Evolutionary conservation across 108 stramenopile species (phyloP), one percentile per base, ranked within the genome.

Genomic region (Discostella pseudostelligera): DNA sequence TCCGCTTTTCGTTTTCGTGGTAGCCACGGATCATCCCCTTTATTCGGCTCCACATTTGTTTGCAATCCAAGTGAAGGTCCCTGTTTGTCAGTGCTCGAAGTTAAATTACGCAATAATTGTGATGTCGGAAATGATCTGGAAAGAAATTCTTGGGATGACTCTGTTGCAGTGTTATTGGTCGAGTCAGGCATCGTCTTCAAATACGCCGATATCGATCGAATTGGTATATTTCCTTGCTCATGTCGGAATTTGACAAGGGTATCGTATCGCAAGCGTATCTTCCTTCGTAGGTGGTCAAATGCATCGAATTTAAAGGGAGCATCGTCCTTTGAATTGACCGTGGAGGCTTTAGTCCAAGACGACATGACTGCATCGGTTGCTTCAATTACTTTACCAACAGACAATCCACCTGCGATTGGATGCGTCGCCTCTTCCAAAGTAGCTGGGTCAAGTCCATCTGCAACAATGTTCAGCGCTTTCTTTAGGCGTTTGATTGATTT

Each of bases 401-500:
- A 39, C 22, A 51, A 19, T 19, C 70, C 72, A 21, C 72, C 72
- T 10, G 72, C 56, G 37, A 74, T 59, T 3, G 65, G 65, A 66
- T 74, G 72, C 1, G 59, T 48, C 14, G 21, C 29, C 10, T 48
- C 32, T 44, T 56, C 43, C 39, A 74, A 44, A 36, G 37, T 8
- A 43, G 53, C 42, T 12, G 35, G 42, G 45, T 74, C 59, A 14
- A 59, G 56, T 19, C 43, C 51, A 12, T 53, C 59, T 8, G 51
- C 43, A 42, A 66, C 42, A 43, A 56, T 45, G 46, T 59, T 50
- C 12, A 74, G 48, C 17, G 65, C 64, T 54, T 66, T 74, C 28
- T 74, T 74, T 35, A 59, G 46, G n/a, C 72, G 46, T 60, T 66
- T 74, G 29, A 74, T 74, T 9, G 26, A 59, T 54, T 74, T 74